Conservation (phyloP, 2,329 filamentous ascomycete genomes). For the Trichocomaceae sp. region DNA sequence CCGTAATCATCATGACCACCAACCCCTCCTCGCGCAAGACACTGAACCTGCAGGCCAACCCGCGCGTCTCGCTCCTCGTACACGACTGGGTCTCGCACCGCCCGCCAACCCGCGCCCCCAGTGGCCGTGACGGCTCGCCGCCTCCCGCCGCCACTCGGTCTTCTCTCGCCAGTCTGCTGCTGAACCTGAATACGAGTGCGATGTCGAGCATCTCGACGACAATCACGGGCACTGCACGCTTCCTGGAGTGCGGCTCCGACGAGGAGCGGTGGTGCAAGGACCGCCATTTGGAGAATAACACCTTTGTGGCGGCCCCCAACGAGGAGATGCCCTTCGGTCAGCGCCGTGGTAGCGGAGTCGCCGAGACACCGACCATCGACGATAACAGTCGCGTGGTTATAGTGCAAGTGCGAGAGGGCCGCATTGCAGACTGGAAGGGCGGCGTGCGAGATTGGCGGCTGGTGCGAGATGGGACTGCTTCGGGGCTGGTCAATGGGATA, state of each 20-base stretch:
- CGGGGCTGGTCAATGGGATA: slow-evolving; percentile 25
- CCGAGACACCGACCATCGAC: slow-evolving; percentile 51
- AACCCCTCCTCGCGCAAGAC: slow-evolving; percentile 65
- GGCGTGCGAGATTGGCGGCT: slow-evolving; percentile 70
- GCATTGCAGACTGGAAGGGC: slow-evolving; percentile 95
- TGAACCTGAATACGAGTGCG: slow-evolving; percentile 85
- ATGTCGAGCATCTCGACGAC: slow-evolving; percentile 86
- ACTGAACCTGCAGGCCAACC: slow-evolving; percentile 74
- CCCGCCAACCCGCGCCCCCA: slow-evolving; percentile 62
- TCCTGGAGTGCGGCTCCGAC: slow-evolving; percentile 66
- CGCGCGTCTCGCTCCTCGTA: slow-evolving; percentile 85
- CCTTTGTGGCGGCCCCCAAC: slow-evolving; percentile 54
- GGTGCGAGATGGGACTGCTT: slow-evolving; percentile 27
- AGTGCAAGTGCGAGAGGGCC: slow-evolving; percentile 74
- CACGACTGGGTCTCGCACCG: slow-evolving; percentile 97
- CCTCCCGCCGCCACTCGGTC: slow-evolving; percentile 58
- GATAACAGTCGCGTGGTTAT: slow-evolving; percentile 82
- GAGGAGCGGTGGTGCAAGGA: slow-evolving; percentile 80
- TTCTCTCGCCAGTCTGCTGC: slow-evolving; percentile 71
- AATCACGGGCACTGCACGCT: slow-evolving; percentile 77
- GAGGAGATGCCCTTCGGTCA: slow-evolving; percentile 45
- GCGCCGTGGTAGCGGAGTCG: slow-evolving; percentile 24
- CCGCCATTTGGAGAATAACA: slow-evolving; percentile 85
- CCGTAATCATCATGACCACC: slow-evolving; percentile 93
- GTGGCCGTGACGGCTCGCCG: slow-evolving; percentile 54